These are phyloP conservation scores for Ceraceosorus guamensis DNA, from an alignment of 1,284 basidiomycete genomes.

Conservation along the genomic window DNA sequence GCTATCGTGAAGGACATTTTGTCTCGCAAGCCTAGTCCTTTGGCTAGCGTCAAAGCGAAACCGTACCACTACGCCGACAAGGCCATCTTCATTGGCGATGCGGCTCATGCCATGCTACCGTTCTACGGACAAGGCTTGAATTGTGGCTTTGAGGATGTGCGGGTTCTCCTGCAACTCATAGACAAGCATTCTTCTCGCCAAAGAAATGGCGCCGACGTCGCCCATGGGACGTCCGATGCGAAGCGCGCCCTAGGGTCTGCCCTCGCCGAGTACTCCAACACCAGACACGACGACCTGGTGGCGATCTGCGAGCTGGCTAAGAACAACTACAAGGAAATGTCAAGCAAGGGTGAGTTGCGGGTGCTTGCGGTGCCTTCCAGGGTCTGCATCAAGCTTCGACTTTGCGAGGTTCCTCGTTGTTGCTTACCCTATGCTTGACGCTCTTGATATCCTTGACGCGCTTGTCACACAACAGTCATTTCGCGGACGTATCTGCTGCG, in stretches of 20 bases:
- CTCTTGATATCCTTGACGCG: too few relatives aligned
- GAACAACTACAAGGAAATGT: constrained; percentile 94
- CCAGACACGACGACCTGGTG: constrained; percentile 74
- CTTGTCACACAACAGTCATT: constrained; percentile 55
- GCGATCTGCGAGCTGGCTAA: constrained; percentile 87
- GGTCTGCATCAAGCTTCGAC: neutral
- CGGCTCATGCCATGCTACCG: constrained; percentile 93
- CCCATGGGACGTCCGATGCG: neutral
- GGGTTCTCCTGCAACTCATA: constrained; percentile 72
- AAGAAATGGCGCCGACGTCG: neutral
- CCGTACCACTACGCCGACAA: constrained; percentile 87
- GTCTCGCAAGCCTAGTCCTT: constrained; percentile 73
- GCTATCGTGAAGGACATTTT: constrained; percentile 65
- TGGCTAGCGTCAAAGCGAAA: constrained; percentile 81
- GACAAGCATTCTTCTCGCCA: constrained; percentile 53
- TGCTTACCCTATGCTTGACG: too few relatives aligned
- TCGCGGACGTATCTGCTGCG: constrained; percentile 72
- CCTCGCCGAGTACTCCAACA: constrained; percentile 68
- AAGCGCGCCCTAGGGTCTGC: constrained; percentile 48
- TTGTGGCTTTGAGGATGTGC: constrained; percentile 93
- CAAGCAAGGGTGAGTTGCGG: constrained; percentile 55
- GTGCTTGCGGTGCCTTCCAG: neutral
- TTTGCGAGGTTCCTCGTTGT: neutral
- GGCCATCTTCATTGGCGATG: constrained; percentile 81
- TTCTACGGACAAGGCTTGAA: constrained; percentile 97